These are phyloP conservation scores for Magnaporthales sp. DNA, from an alignment of 2,329 filamentous ascomycete species.

Conservation along the genomic window DNA sequence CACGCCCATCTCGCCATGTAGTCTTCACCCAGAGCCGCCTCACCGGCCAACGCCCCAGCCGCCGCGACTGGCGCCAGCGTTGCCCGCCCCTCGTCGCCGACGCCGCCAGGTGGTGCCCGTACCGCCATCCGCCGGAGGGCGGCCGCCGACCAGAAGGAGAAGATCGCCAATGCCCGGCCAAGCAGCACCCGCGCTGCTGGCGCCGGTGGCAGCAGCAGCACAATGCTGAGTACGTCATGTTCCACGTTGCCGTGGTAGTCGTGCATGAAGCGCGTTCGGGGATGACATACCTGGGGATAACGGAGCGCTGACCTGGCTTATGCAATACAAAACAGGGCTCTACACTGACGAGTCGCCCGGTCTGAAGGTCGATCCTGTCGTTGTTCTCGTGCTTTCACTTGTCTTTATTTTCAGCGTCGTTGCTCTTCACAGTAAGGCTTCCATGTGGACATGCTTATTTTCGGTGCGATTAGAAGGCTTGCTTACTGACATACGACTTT, in stretches of 20 bases:
- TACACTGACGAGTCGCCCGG: constrained; percentile 98
- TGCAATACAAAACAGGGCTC: constrained; percentile 49
- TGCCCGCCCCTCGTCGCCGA: constrained; percentile 75
- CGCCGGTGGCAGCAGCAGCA: constrained; percentile 92
- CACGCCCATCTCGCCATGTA: constrained; percentile 16
- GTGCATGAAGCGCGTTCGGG: not conserved
- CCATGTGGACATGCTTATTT: not conserved
- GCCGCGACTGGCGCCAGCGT: constrained; percentile 59
- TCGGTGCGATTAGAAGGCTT: not conserved
- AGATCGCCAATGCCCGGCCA: constrained; percentile 86
- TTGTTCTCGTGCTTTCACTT: constrained; percentile 90
- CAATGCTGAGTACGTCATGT: constrained; percentile 79
- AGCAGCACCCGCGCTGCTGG: constrained; percentile 89
- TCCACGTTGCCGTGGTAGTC: not conserved
- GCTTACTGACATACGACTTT: constrained; percentile 3
- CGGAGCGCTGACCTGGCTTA: not conserved
- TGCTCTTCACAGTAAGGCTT: constrained; percentile 82
- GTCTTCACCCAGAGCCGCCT: constrained; percentile 53
- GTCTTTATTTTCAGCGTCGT: constrained; percentile 99
- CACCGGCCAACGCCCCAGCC: constrained; percentile 47
- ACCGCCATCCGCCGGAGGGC: constrained; percentile 93
- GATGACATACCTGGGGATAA: not conserved
- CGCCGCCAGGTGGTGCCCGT: constrained; percentile 86
- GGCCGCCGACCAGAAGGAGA: constrained; percentile 94
- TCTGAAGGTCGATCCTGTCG: constrained; percentile 94